These are phyloP conservation scores for Lagenaria siceraria DNA, from an alignment of 306 rosid species.

Conservation along the genomic window DNA sequence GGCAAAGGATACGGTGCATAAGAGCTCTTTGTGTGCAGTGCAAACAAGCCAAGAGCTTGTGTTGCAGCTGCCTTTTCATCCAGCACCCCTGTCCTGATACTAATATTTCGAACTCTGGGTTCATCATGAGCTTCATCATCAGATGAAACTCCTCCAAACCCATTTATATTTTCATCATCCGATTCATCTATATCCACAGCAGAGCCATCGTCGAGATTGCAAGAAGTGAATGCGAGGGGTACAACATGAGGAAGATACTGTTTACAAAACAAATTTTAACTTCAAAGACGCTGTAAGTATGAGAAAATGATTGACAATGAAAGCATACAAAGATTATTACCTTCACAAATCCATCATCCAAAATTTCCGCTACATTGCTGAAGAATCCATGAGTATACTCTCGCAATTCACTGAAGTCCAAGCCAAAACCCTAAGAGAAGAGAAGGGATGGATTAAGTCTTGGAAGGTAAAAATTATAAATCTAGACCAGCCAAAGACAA, in stretches of 20 bases:
- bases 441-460: constrained; percentile 15
- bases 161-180: constrained; percentile 66
- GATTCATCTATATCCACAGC: constrained; percentile 82
- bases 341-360: constrained; percentile 76
- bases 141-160: constrained; percentile 97
- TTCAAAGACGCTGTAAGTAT: constrained; percentile 7
- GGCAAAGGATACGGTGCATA: constrained; percentile 80
- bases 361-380: constrained; percentile 89
- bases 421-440: constrained; percentile 67
- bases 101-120: constrained; percentile 88
- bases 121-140: constrained; percentile 97
- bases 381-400: constrained; percentile 98
- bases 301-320: constrained; percentile 12
- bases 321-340: constrained; percentile 19
- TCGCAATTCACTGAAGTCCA: constrained; percentile 89
- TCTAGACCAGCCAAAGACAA: constrained; percentile 11
- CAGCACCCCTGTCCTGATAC: constrained; percentile 91
- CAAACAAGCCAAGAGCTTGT: constrained; percentile 96
- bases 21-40: constrained; percentile 66
- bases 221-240: constrained; percentile 82
- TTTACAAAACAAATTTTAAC: constrained; percentile 14
- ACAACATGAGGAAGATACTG: constrained; percentile 98
- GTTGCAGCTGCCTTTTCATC: constrained; percentile 99
- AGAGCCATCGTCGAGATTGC: constrained; percentile 99
- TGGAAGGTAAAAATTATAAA: background rate